Conservation (phyloP, 345 rosid genomes). For the Camelina neglecta region DNA sequence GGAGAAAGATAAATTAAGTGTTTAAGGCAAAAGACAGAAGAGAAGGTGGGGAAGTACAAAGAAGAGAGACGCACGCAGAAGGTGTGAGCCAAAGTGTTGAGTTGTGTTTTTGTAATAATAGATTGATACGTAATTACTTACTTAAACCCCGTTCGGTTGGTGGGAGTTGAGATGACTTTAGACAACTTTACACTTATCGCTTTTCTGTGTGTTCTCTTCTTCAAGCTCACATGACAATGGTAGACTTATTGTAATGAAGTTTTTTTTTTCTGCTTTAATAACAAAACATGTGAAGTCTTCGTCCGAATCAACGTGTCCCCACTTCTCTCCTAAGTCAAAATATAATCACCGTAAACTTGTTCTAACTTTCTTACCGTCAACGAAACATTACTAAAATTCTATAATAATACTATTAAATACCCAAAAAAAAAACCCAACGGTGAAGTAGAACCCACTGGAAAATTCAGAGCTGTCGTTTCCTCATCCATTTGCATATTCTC, state of each 20-base stretch:
- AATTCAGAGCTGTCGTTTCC: constrained; percentile 39
- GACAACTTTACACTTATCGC: constrained; percentile 38
- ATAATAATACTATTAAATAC: constrained; percentile 2
- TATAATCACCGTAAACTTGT: background rate
- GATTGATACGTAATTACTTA: constrained; percentile 41
- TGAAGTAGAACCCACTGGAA: constrained; percentile 35
- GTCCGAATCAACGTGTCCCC: constrained; percentile 26
- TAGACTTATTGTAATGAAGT: constrained; percentile 1
- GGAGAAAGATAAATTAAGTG: background rate
- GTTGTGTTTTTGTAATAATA: constrained; percentile 28
- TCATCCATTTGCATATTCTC: constrained; percentile 28
- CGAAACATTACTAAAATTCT: constrained; percentile 15
- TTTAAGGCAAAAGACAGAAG: constrained; percentile 12
- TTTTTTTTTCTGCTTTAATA: background rate
- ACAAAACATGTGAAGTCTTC: constrained; percentile 28
- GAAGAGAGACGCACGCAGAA: constrained; percentile 35
- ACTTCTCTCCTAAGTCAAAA: constrained; percentile 21
- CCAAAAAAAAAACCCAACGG: constrained; percentile 19
- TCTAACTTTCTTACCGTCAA: constrained; percentile 16
- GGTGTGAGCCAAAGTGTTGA: constrained; percentile 31
- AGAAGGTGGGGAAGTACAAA: constrained; percentile 9
- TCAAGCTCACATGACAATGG: background rate
- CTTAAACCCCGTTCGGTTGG: constrained; percentile 35
- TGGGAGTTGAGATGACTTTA: constrained; percentile 34
- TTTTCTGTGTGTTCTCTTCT: constrained; percentile 6